A percentile compares a stretch with the other conserved stretches of the same genome.
These are phyloP conservation scores for Gnomoniopsis sp. DNA, from an alignment of 2,329 filamentous ascomycete genomes.

Conservation along the genomic window DNA sequence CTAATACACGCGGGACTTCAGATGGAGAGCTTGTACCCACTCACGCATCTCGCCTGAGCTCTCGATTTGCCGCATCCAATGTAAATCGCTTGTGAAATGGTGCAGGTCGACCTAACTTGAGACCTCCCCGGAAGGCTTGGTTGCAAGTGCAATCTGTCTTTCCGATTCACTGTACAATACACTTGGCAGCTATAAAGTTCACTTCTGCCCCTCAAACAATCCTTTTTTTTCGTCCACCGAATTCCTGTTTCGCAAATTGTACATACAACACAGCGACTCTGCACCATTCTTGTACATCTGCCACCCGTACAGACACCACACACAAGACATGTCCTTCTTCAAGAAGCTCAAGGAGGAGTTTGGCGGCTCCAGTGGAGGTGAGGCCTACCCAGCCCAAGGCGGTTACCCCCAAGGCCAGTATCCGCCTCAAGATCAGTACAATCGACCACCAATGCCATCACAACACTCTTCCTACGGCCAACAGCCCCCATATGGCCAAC, in stretches of 20 bases:
- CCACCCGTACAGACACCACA: too few relatives aligned
- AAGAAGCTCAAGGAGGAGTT: constrained; percentile 33
- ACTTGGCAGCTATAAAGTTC: neutral
- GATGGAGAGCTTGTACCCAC: constrained; percentile 6
- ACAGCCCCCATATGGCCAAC: constrained; percentile 8
- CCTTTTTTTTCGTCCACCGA: neutral
- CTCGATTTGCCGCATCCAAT: too few relatives aligned
- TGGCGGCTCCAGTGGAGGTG: constrained; percentile 30
- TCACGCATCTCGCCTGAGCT: neutral
- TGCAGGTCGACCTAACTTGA: neutral
- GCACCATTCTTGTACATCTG: too few relatives aligned
- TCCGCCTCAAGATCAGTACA: constrained; percentile 7
- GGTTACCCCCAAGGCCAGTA: constrained; percentile 16
- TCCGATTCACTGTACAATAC: neutral
- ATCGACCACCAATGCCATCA: constrained; percentile 1
- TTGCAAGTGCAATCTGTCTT: neutral
- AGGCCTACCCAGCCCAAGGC: constrained; percentile 17
- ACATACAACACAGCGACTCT: too few relatives aligned
- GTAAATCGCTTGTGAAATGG: neutral
- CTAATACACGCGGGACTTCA: neutral
- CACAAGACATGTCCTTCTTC: constrained; percentile 33
- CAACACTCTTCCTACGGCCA: constrained; percentile 13
- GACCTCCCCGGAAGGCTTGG: too few relatives aligned
- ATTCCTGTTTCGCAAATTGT: too few relatives aligned
- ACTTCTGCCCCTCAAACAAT: neutral